phyloP scores from a whole-genome alignment of 1,139 yeast genomes.

The Magnusiomyces magnusii region DNA sequence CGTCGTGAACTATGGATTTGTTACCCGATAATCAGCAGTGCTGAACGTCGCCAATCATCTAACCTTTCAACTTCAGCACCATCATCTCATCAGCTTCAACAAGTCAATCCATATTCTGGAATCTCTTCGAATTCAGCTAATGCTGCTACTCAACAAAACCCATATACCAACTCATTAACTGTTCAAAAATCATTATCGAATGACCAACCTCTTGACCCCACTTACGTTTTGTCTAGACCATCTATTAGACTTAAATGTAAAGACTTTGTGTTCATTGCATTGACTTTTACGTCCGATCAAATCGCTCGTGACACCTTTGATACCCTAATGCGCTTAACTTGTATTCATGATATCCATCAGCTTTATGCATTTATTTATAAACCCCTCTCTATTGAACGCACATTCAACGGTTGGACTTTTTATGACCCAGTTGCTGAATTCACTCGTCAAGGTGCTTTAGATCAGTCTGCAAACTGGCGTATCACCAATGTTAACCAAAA shows the following conservation, averaged over 20 bases:
- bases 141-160: background rate
- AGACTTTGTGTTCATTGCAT: conserved; percentile 78
- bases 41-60: conserved; percentile 50
- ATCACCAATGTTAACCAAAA: conserved; percentile 53
- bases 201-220: background rate
- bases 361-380: conserved; percentile 65
- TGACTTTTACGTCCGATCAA: conserved; percentile 57
- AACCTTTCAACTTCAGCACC: conserved; percentile 28
- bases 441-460: conserved; percentile 42
- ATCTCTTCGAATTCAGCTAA: background rate
- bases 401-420: conserved; percentile 60
- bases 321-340: conserved; percentile 59
- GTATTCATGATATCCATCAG: conserved; percentile 45
- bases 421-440: conserved; percentile 62
- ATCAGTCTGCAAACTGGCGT: conserved; percentile 49
- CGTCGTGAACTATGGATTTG: conserved; percentile 80
- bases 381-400: conserved; percentile 50
- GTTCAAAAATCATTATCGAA: background rate
- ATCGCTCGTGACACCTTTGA: conserved; percentile 67
- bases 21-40: conserved; percentile 73
- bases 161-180: background rate
- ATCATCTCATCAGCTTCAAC: background rate
- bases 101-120: background rate
- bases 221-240: conserved; percentile 12
- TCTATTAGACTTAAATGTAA: conserved; percentile 63